Percentiles rank a stretch among this genome's conserved stretches.
phyloP scores from a whole-genome alignment of 305 asterid genomes.

The Fraxinus sp. region DNA sequence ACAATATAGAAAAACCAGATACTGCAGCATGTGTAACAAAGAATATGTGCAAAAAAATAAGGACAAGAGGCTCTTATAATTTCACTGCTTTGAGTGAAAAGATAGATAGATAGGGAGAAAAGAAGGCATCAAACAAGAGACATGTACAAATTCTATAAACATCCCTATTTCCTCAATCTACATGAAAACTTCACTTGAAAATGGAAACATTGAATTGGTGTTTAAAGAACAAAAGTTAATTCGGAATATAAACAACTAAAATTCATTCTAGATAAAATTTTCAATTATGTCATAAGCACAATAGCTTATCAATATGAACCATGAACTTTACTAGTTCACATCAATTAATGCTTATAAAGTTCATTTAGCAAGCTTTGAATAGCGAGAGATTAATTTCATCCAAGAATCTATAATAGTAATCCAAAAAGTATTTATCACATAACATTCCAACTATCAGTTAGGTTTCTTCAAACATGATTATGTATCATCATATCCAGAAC shows the following conservation, averaged over 20 bases:
- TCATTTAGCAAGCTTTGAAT: not conserved
- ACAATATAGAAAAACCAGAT: not conserved
- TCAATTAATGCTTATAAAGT: not conserved
- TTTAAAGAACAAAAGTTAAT: not conserved
- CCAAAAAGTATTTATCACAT: not conserved
- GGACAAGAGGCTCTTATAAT: not conserved
- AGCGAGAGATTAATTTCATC: not conserved
- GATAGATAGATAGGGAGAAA: not conserved
- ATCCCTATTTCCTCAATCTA: slow-evolving; percentile 4
- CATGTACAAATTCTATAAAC: not conserved
- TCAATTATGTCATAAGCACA: not conserved
- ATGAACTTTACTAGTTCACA: not conserved
- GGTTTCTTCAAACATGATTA: not conserved
- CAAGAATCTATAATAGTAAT: not conserved
- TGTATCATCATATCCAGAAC: not conserved
- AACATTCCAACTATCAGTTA: not conserved
- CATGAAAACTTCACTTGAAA: not conserved
- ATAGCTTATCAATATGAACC: not conserved
- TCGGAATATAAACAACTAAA: not conserved
- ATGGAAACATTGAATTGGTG: not conserved
- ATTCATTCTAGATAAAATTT: not conserved
- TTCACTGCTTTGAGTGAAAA: not conserved
- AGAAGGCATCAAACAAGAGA: not conserved
- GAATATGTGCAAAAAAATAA: slow-evolving; percentile 3
- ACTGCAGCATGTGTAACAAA: not conserved